Evolutionary conservation across 192 early-diverging fungal species (phyloP).

Genomic region (Backusella tuberculispora): DNA sequence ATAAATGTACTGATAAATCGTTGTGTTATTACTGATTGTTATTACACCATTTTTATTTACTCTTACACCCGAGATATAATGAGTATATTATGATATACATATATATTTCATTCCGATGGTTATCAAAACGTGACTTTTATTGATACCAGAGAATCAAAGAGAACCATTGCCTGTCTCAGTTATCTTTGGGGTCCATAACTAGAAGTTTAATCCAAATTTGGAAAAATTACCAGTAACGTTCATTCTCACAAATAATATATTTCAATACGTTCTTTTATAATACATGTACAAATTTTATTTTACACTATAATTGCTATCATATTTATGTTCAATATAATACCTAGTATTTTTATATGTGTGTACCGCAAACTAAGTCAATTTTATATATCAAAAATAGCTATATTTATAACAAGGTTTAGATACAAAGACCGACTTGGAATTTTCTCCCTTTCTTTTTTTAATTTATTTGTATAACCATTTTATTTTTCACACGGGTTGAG

Average conservation of each 20-base stretch:
- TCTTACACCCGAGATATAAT: not conserved
- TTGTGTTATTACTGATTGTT: too few relatives aligned
- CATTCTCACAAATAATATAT: not conserved
- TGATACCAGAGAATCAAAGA: not conserved
- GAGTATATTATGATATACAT: not conserved
- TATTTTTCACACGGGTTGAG: not conserved
- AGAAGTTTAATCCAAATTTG: constrained; percentile 15
- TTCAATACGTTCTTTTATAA: not conserved
- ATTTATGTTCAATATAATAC: not conserved
- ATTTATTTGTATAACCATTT: not conserved
- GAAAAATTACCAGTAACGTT: not conserved
- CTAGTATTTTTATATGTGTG: not conserved
- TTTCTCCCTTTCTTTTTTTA: not conserved
- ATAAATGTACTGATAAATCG: too few relatives aligned
- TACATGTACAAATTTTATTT: not conserved
- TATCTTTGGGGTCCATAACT: constrained; percentile 3
- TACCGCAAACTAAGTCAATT: not conserved
- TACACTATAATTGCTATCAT: not conserved
- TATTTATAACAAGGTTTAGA: constrained; percentile 2
- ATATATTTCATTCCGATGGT: not conserved
- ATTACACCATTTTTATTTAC: not conserved
- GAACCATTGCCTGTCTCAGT: constrained; percentile 6
- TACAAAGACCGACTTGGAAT: not conserved
- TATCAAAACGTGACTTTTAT: constrained; percentile 4
- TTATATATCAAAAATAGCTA: not conserved